phyloP scores from a whole-genome alignment of 768 basidiomycete species.

The Mrakia gelida region DNA sequence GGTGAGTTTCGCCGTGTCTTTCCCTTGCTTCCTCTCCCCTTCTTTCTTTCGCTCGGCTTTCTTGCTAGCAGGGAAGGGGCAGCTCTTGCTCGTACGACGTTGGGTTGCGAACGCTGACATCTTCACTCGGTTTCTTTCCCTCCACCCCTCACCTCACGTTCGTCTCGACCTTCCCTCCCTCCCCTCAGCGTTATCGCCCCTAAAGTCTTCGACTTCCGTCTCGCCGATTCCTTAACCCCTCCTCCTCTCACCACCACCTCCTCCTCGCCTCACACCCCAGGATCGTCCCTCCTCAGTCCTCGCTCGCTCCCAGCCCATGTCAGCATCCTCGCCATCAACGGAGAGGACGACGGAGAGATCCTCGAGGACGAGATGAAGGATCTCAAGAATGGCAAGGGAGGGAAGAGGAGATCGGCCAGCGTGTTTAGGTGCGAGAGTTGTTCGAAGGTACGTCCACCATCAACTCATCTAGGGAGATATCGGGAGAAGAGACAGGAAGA shows the following conservation, averaged over 20 bases:
- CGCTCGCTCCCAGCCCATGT: slow-evolving; percentile 9
- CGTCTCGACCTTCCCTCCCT: not conserved
- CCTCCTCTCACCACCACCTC: not conserved
- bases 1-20: not conserved
- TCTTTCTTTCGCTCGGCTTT: not conserved
- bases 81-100: too few relatives aligned
- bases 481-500: not conserved
- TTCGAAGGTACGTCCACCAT: slow-evolving; percentile 67
- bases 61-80: too few relatives aligned
- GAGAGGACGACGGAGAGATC: slow-evolving; percentile 32
- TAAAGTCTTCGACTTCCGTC: slow-evolving; percentile 17
- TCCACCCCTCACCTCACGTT: not conserved
- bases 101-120: too few relatives aligned
- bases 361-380: slow-evolving; percentile 25
- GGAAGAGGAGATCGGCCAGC: slow-evolving; percentile 70
- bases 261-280: not conserved
- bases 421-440: slow-evolving; percentile 92
- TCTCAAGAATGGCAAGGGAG: slow-evolving; percentile 12
- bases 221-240: not conserved
- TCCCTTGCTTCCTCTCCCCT: not conserved
- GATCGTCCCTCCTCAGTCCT: slow-evolving; percentile 10
- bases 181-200: slow-evolving; percentile 21
- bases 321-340: slow-evolving; percentile 24
- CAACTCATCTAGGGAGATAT: not conserved
- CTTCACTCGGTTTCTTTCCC: too few relatives aligned